Base-by-base conservation (phyloP, 495 filamentous ascomycete species). In the Penicillium subrubescens region DNA sequence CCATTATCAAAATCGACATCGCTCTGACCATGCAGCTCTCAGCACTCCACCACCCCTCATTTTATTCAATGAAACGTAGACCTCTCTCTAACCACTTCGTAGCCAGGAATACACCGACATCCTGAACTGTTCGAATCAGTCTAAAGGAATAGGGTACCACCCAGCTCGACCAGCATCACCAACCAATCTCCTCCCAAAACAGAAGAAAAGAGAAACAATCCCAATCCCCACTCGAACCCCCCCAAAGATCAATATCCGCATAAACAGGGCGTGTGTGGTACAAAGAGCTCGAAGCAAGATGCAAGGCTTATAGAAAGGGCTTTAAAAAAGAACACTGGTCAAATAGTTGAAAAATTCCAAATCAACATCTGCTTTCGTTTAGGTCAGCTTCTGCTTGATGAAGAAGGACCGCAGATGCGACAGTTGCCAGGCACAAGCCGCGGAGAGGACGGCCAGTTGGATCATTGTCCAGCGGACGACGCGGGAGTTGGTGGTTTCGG, bases 321-420 rank as follows among this genome's bases (percentile, higher is more conserved):
- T 63, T 60, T 53, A 64, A 60, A 44, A 62, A 46, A 17, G 15
- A 37, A 37, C 35, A 27, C 63, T 52, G 62, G 56, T 62, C 29
- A 60, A 57, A 55, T 59, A 31, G 53, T 58, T 33, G 27, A 6
- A n/a, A n/a, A 23, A 12, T 12, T 34, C 25, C 27, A 29, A 50
- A 41, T 17, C 51, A 37, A 14, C 34, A 31, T 33, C 15, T 35
- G 41, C 41, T 19, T 19, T 33, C 62, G n/a, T 62, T 7, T 70
- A 81, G 55, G 95, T 98, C 72, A 99, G 85, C 83, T 99, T 99
- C 82, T 99, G 95, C 86, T 99, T 99, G 83, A 99, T 99, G 82
- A 99, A 99, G 84, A 99, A 99, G 25, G 92, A 90, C 60, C 95
- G 84, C 59, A 99, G 85, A 77, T 98, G 94, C 14, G 92, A 96